Conservation (phyloP, 495 filamentous ascomycete genomes). For the Penicillium simplicissimum region DNA sequence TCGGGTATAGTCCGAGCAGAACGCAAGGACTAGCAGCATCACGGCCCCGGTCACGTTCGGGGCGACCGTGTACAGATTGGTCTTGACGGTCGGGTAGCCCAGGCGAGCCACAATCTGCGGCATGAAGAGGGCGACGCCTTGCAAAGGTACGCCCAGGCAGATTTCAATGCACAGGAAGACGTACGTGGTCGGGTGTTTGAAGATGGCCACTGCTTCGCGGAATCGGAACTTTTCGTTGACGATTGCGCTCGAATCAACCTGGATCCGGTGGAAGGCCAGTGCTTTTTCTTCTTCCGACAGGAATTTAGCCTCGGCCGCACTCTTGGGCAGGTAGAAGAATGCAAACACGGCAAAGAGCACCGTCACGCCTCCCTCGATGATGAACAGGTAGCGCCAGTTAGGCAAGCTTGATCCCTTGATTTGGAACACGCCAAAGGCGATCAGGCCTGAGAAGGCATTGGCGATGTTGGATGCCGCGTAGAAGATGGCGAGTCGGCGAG, state of each 20-base stretch:
- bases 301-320: conserved; percentile 61
- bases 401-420: conserved; percentile 55
- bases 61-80: conserved; percentile 74
- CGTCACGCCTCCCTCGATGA: conserved; percentile 68
- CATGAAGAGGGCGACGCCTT: conserved; percentile 66
- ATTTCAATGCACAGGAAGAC: conserved; percentile 66
- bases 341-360: conserved; percentile 64
- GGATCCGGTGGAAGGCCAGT: conserved; percentile 68
- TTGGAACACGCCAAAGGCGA: conserved; percentile 73
- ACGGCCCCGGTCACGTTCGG: conserved; percentile 66
- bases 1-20: conserved; percentile 59
- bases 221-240: conserved; percentile 71
- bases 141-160: conserved; percentile 71
- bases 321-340: conserved; percentile 65
- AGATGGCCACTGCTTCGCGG: conserved; percentile 59
- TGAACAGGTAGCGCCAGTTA: conserved; percentile 71
- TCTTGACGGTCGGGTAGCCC: conserved; percentile 61
- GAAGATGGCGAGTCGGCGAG: conserved; percentile 72
- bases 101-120: conserved; percentile 68
- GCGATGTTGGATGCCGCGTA: conserved; percentile 73
- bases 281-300: conserved; percentile 61
- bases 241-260: conserved; percentile 65
- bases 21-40: conserved; percentile 66
- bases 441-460: conserved; percentile 66
- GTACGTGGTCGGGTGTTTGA: conserved; percentile 60